Evolutionary conservation across 768 basidiomycete genomes (phyloP), one percentile per base, ranked within the genome.

Genomic region (Phlegmacium glaucopus): DNA sequence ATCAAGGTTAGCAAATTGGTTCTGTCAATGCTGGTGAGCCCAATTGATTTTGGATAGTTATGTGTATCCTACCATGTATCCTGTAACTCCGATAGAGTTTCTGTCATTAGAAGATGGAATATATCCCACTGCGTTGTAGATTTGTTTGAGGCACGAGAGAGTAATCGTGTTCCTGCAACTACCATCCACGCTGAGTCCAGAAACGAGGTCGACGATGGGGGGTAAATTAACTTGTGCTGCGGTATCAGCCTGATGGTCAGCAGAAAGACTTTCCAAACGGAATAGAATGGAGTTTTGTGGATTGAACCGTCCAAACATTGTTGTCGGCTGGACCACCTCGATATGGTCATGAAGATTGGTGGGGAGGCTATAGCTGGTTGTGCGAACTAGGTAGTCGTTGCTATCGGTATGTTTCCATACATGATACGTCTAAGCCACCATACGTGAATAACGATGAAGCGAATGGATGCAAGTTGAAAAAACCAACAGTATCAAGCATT

Each of bases 311-410:
- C 54, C 57, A 55, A 88, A 89, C 61, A 79, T 74, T 1, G 85
- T 88, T 2, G 87, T 88, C 0, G 87, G 87, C 50, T 87, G 84
- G 25, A 89, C 68, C 26, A 87, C 62, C 30, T 87, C 83, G 47
- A 88, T 61, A 56, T 87, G 83, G 3, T 69, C 65, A 54, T 82
- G 74, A 39, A 88, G 62, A 47, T 75, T 50, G 39, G 71, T 70
- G 0, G 87, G 87, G 13, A 90, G 74, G 55, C 79, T 82, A 67
- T 87, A 89, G 49, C 69, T 70, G 4, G 79, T 82, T n/a, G 87
- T 84, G 45, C 87, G 78, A 49, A 87, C 67, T 29, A 86, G 61
- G 11, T 70, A 61, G 26, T 82, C 78, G 4, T 78, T 83, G 42
- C 68, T 75, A 16, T 67, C 64, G 9, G 63, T 59, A 58, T 87